A percentile compares a stretch with the other conserved stretches of the same genome.
phyloP scores from a whole-genome alignment of 78 protist species.

The Dictyostelium firmibasis region DNA sequence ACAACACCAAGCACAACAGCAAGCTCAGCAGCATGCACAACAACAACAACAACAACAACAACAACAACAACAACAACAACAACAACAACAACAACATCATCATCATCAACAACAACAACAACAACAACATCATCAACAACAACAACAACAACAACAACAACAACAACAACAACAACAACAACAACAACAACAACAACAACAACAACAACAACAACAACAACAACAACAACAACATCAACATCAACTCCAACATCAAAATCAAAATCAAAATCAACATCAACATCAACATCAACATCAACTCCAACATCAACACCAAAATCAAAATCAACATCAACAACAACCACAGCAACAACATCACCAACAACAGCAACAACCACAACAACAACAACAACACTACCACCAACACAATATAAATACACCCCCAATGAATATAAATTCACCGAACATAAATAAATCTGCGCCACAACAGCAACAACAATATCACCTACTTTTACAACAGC shows the following conservation, averaged over 20 bases:
- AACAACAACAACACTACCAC: background rate
- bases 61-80: background rate
- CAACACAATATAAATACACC: background rate
- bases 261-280: background rate
- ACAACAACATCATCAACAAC: background rate
- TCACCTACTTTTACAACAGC: background rate
- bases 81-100: background rate
- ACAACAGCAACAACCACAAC: background rate
- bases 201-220: background rate
- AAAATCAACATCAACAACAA: background rate
- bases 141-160: background rate
- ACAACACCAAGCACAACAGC: background rate
- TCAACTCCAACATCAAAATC: slow-evolving; percentile 26
- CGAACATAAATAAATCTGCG: background rate
- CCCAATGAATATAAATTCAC: background rate
- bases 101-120: background rate
- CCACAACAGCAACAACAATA: slow-evolving; percentile 2
- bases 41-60: background rate
- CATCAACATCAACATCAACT: background rate
- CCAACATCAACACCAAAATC: background rate
- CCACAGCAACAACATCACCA: background rate
- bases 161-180: background rate
- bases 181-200: background rate
- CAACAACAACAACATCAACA: background rate
- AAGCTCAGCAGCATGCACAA: background rate